Base-by-base conservation (phyloP, 2,329 filamentous ascomycete genomes). In the Catunica adiposa region DNA sequence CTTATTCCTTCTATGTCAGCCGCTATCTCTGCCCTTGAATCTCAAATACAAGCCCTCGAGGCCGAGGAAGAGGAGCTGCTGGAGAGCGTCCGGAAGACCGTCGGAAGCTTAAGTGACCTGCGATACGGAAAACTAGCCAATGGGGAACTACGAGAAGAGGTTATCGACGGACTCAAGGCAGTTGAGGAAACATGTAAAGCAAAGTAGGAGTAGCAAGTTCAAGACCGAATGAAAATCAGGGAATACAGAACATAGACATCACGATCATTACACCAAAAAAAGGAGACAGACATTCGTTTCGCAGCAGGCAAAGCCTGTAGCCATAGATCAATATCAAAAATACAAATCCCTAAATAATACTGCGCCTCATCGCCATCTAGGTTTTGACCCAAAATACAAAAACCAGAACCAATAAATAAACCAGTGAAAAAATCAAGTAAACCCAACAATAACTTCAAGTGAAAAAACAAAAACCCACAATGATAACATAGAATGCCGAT, bases 91-190 rank as follows among this genome's bases (percentile, higher is more conserved):
- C 75, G 75, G 60, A 74, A 79, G 56, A 82, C 76, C 0, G 76
- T 92, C 15, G 83, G 83, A 31, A 79, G 78, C 51, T 70, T 95
- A 65, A 94, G 87, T 66, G 86, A 94, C 67, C 73, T 94, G 56
- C 80, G 86, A 48, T 90, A 92, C 63, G 88, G 89, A 38, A 82
- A 81, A 56, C 76, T 92, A 57, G 74, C 78, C 37, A 84, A 85
- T 60, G 67, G 73, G 22, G 73, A 79, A 58, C 68, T 89, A 31
- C 73, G 73, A 25, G 74, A 79, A 50, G 82, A 89, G 61, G 77
- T 87, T 29, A 69, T 88, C 17, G 77, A 82, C 50, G 82, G 82
- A 4, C 70, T 92, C 37, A 70, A 73, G 59, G 74, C 76, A 59
- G 71, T 88, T 34, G 54, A 56, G 20, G 31, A 47, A 22, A 52